Evolutionary conservation across 768 basidiomycete species (phyloP).

Genomic region (Melanogaster broomeanus): DNA sequence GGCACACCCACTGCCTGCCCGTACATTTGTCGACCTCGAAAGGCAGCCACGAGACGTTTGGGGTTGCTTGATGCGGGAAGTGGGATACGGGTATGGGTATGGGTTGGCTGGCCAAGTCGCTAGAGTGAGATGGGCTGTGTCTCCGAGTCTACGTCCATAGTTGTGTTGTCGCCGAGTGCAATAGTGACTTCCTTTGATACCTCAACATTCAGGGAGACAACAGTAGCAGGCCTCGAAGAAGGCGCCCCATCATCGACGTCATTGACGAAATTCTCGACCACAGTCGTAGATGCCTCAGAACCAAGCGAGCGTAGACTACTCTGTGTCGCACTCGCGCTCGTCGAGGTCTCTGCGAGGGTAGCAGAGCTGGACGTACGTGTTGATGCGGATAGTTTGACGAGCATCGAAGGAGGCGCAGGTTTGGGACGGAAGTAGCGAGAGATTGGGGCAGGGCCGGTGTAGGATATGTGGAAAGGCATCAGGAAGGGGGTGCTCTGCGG

Average conservation of each 20-base stretch:
- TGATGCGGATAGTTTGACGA: neutral
- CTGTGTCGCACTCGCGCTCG: slow-evolving; percentile 6
- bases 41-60: slow-evolving; percentile 53
- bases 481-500: slow-evolving; percentile 61
- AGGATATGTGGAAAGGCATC: slow-evolving; percentile 81
- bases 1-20: slow-evolving; percentile 65
- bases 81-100: neutral
- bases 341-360: slow-evolving; percentile 11
- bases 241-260: neutral
- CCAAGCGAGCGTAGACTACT: neutral
- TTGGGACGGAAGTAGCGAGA: slow-evolving; percentile 71
- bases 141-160: slow-evolving; percentile 5
- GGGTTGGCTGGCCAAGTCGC: neutral
- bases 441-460: slow-evolving; percentile 70
- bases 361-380: slow-evolving; percentile 11
- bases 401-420: slow-evolving; percentile 27
- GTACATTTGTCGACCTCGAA: slow-evolving; percentile 75
- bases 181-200: neutral
- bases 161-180: neutral
- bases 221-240: neutral
- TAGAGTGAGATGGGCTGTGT: slow-evolving; percentile 12
- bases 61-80: neutral
- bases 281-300: slow-evolving; percentile 5
- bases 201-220: neutral
- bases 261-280: neutral